These are phyloP conservation scores for Aureobasidium subglaciale DNA, from an alignment of 2,329 filamentous ascomycete species.

Conservation along the genomic window DNA sequence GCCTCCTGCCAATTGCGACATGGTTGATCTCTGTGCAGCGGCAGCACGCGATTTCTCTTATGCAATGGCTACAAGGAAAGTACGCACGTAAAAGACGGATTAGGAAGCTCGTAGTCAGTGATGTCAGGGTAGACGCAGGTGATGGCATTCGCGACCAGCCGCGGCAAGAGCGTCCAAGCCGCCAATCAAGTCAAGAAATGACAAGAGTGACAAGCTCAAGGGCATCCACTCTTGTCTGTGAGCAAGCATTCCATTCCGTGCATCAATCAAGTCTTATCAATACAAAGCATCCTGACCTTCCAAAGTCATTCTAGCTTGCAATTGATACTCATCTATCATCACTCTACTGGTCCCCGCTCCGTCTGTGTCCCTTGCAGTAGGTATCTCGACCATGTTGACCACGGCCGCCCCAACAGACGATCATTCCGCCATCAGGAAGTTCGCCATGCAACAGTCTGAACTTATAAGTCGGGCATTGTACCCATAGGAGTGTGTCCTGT, in stretches of 20 bases:
- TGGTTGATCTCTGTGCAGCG: background rate
- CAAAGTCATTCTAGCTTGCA: background rate
- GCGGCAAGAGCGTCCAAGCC: background rate
- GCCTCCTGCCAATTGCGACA: slow-evolving; percentile 11
- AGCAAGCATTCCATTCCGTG: background rate
- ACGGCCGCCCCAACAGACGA: background rate
- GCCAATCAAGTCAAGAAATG: slow-evolving; percentile 4
- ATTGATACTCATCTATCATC: background rate
- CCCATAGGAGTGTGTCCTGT: background rate
- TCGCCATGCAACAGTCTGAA: background rate
- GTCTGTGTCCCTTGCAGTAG: background rate
- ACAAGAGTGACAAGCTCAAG: background rate
- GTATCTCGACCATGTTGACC: background rate
- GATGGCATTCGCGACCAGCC: background rate
- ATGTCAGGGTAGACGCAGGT: background rate
- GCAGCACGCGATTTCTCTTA: background rate
- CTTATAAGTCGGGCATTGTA: background rate
- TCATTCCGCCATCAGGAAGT: background rate
- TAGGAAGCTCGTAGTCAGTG: slow-evolving; percentile 2
- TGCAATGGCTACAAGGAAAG: background rate
- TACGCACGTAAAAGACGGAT: background rate
- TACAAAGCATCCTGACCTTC: background rate
- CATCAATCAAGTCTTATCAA: background rate
- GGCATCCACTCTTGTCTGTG: slow-evolving; percentile 1
- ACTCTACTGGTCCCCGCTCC: background rate